Evolutionary conservation across 495 filamentous ascomycete genomes (phyloP), one percentile per base, ranked within the genome.

Genomic region (Opeltia flavorubescens): DNA sequence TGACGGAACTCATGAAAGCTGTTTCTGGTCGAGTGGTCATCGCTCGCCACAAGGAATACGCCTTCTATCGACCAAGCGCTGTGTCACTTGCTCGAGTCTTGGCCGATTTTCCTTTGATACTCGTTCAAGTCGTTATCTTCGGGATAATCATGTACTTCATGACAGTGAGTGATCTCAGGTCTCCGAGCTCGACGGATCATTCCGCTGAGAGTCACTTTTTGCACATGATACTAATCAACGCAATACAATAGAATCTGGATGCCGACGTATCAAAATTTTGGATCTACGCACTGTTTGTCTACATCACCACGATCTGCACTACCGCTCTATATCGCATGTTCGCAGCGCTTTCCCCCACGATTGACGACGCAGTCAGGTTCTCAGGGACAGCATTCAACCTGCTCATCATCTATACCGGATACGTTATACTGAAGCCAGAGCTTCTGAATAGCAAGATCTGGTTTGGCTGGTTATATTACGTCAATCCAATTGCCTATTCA

Each of bases 1-100:
- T 79, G 42, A 64, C 91, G 20, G 87, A 94, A 59, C 77, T 82
- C 48, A 43, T 63, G 59, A 27, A 25, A 5, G 71, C 94, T 3
- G 94, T 85, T 60, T 74, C 81, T 17, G 88, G 94, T 73, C 77
- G 88, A 15, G 77, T 83, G 1, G 93, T 95, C 55, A 86, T 95
- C 46, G 88, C 94, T 57, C 95, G 95, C 56, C 89, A 95, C 55
- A 65, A 68, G 44, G 78, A 81, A 49, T 95, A 94, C 58, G 89
- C 89, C 13, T 68, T 95, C 20, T 94, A 95, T 55, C 89, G 93
- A 57, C 84, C 88, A 0, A 85, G 83, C 4, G 80, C 87, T 9
- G 89, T 94, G 65, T 84, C 87, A 2, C 71, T 93, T 43, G 76
- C 87, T 3, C 86, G 80, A 13, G 86, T 89, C 74, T 64, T 94